These are phyloP conservation scores for Symbiodinium natans DNA, from an alignment of 73 alveolate genomes.

Conservation along the genomic window DNA sequence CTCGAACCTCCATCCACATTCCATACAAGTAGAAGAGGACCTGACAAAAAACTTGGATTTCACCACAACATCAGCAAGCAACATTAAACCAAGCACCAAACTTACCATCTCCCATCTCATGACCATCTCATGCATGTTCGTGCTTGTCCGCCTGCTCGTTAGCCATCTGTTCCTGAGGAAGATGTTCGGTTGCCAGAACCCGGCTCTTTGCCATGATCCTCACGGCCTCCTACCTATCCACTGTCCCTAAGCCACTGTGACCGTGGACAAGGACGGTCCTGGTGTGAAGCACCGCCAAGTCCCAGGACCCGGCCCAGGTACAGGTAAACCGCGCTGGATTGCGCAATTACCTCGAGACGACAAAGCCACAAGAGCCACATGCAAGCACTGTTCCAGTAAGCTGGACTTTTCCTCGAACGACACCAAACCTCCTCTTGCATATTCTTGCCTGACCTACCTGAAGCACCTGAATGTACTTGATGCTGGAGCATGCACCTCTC, in stretches of 20 bases:
- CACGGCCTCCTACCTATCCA: not conserved
- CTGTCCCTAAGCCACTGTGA: not conserved
- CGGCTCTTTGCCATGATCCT: not conserved
- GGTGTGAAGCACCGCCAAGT: not conserved
- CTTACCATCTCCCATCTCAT: too few relatives aligned
- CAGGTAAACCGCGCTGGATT: constrained; percentile 20
- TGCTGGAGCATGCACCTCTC: not conserved
- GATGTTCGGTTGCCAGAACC: not conserved
- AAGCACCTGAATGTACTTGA: too few relatives aligned
- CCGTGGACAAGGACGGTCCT: not conserved
- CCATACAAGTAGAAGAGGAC: constrained; percentile 20
- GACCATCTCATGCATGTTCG: too few relatives aligned
- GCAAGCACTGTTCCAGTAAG: too few relatives aligned
- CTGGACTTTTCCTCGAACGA: too few relatives aligned
- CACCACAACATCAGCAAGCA: too few relatives aligned
- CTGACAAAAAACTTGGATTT: not conserved
- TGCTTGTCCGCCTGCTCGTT: constrained; percentile 37
- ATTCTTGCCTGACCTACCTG: too few relatives aligned
- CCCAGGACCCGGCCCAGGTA: constrained; percentile 41
- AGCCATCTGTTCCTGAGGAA: not conserved
- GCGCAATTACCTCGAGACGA: not conserved
- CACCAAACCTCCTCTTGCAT: too few relatives aligned
- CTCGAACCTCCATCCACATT: constrained; percentile 23
- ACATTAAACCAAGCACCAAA: too few relatives aligned
- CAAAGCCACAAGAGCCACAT: not conserved